Conservation (phyloP, 1,284 basidiomycete genomes). For the Xerocomus amazonicus region DNA sequence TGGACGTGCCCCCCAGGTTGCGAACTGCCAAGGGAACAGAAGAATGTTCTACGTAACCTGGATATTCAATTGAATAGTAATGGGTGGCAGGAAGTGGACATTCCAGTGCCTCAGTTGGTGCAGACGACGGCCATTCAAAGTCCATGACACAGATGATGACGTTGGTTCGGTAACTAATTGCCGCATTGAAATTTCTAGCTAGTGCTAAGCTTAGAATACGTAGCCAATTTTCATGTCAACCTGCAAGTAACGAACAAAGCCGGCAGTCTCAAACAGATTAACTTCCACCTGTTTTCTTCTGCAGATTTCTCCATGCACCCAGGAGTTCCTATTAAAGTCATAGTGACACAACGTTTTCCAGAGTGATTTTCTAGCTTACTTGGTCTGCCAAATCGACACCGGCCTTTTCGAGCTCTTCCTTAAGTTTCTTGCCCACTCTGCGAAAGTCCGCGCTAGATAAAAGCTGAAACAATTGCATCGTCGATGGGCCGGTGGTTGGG, state of each 20-base stretch:
- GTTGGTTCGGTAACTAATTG: not conserved
- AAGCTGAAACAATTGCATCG: constrained; percentile 51
- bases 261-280: constrained; percentile 3
- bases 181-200: too few relatives aligned
- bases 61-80: constrained; percentile 86
- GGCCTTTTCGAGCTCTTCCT: constrained; percentile 53
- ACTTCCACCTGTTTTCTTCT: constrained; percentile 26
- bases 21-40: constrained; percentile 64
- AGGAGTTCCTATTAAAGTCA: constrained; percentile 30
- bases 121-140: constrained; percentile 6
- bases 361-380: constrained; percentile 27
- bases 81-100: constrained; percentile 54
- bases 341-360: constrained; percentile 3
- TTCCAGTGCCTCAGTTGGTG: constrained; percentile 37
- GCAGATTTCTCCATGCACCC: constrained; percentile 34
- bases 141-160: constrained; percentile 10
- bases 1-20: constrained; percentile 64
- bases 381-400: constrained; percentile 51
- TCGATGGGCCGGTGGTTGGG: constrained; percentile 43
- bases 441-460: constrained; percentile 52
- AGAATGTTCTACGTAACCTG: constrained; percentile 69
- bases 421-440: constrained; percentile 43
- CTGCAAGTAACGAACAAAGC: too few relatives aligned
- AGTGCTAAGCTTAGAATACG: too few relatives aligned
- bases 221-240: too few relatives aligned